phyloP scores from a whole-genome alignment of 1,284 basidiomycete genomes.

The Coniferiporia sulphurascens region DNA sequence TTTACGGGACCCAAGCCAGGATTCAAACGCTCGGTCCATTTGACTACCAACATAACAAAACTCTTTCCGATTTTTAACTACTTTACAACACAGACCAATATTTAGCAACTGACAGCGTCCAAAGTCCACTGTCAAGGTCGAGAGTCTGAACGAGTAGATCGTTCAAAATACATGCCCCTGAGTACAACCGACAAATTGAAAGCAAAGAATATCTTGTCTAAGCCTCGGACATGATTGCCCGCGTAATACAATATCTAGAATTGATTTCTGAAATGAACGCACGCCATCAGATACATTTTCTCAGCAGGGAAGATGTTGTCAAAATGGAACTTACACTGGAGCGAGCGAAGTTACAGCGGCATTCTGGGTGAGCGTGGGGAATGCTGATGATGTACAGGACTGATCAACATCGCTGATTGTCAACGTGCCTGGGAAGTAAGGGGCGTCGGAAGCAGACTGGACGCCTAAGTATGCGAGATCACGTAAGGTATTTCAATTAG shows the following conservation, averaged over 20 bases:
- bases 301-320: not conserved
- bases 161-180: too few species aligned
- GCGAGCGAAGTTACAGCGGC: conserved; percentile 14
- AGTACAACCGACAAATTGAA: not conserved
- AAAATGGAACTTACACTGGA: conserved; percentile 11
- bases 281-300: not conserved
- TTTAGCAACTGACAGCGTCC: too few species aligned
- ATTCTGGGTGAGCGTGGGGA: conserved; percentile 16
- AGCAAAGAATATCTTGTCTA: not conserved
- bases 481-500: not conserved
- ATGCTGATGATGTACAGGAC: conserved; percentile 15
- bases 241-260: not conserved
- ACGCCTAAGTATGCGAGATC: not conserved
- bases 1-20: too few species aligned
- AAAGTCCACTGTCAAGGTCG: too few species aligned
- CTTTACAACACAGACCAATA: too few species aligned
- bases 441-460: not conserved
- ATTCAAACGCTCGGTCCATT: too few species aligned
- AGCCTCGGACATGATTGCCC: not conserved
- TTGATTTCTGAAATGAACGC: not conserved
- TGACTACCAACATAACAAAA: too few species aligned
- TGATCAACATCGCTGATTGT: conserved; percentile 9
- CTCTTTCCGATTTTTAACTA: too few species aligned
- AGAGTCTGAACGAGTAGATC: too few species aligned
- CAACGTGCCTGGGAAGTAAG: conserved; percentile 11